Evolutionary conservation across 306 rosid genomes (phyloP).

Genomic region (Prosopis cineraria): DNA sequence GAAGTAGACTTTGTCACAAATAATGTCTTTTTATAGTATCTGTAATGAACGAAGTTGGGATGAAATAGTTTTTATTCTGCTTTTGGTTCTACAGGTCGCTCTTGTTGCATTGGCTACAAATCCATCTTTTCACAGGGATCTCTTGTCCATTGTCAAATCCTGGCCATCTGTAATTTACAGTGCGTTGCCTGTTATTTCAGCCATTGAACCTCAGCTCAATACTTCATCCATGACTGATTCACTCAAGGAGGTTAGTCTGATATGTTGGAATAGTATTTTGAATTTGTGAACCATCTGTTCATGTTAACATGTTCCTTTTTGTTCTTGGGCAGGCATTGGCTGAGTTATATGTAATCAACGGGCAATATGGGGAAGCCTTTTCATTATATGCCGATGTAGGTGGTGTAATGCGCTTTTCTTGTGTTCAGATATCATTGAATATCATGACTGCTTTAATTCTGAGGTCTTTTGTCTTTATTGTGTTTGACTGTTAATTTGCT

Average conservation of each 20-base stretch:
- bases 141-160: conserved; percentile 71
- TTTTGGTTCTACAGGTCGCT: conserved; percentile 72
- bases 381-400: conserved; percentile 95
- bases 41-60: conserved; percentile 19
- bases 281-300: conserved; percentile 20
- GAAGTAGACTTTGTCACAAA: conserved; percentile 18
- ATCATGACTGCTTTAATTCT: conserved; percentile 19
- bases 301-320: conserved; percentile 23
- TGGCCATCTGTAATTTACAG: conserved; percentile 90
- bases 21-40: conserved; percentile 1
- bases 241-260: conserved; percentile 76
- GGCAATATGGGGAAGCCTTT: conserved; percentile 86
- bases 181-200: conserved; percentile 81
- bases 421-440: conserved; percentile 18
- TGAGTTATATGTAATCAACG: conserved; percentile 81
- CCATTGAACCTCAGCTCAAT: conserved; percentile 92
- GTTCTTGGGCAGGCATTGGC: conserved; percentile 73
- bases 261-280: conserved; percentile 25
- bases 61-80: conserved; percentile 27
- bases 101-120: conserved; percentile 93
- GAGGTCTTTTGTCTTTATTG: conserved; percentile 24
- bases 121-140: conserved; percentile 82
- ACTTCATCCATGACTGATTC: conserved; percentile 82
- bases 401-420: conserved; percentile 39
- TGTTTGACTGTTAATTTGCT: conserved; percentile 26